Evolutionary conservation across 345 rosid species (phyloP), one percentile per base, ranked within the genome.

Genomic region (Arabidopsis thaliana): DNA sequence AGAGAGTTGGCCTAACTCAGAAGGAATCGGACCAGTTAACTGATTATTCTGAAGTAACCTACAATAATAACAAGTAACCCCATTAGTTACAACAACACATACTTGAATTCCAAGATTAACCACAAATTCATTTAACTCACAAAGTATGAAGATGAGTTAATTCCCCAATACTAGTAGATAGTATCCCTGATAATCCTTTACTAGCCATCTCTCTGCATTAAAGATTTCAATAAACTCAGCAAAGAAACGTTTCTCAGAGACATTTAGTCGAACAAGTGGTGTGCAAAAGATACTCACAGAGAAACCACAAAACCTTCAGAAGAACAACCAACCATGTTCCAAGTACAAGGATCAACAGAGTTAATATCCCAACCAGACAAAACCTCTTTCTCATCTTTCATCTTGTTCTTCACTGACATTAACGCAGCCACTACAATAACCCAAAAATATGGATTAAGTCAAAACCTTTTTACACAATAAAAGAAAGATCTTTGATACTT

Each of bases 291-390:
- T 12, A 78, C 98, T 77, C 79, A 94, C 98, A 91, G 85, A 30
- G 97, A 91, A 65, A 79, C 65, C 8, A 91, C 98, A 69, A 80
- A 87, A 20, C 97, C 97, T 79, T 90, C 85, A 51, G 68, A 22
- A 34, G 98, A 94, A 75, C 97, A 94, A 72, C 88, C 92, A 28
- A 94, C 93, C 98, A 90, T 94, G 76, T 81, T 86, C 98, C 98
- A 94, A 73, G 98, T 91, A 79, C 98, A 94, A 30, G 98, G 97
- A 80, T 94, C 98, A 77, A 94, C 98, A 2, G 98, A 94, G 85
- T 91, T 90, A 59, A 91, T 85, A 83, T 94, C 97, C 97, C 98
- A 94, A 55, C 93, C 97, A 6, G 79, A 82, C 90, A 91, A 79
- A 36, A 85, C 98, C 44, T 64, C 56, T 48, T 46, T 65, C 16